Evolutionary conservation across 2,329 filamentous ascomycete species (phyloP).

Genomic region (Nemania bipapillata): DNA sequence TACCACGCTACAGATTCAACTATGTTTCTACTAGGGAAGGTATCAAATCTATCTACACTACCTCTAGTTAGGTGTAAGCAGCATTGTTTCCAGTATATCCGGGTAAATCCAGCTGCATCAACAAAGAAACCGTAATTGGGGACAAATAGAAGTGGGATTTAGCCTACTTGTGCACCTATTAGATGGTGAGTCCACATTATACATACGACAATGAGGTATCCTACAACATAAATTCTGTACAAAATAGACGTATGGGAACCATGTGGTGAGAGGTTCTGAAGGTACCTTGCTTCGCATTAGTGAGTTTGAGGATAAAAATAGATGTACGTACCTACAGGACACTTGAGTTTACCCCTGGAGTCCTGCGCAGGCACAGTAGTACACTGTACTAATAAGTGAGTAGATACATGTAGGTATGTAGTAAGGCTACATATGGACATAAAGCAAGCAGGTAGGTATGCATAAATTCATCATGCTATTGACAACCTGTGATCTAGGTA

Average conservation of each 20-base stretch:
- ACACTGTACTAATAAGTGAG: not conserved
- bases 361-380: not conserved
- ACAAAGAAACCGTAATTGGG: not conserved
- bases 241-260: too few species aligned
- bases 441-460: too few species aligned
- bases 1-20: not conserved
- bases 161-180: too few species aligned
- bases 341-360: not conserved
- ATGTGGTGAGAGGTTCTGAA: too few species aligned
- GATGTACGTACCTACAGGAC: too few species aligned
- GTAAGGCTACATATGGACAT: too few species aligned
- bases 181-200: too few species aligned
- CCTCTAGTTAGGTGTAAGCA: not conserved
- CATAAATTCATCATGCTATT: too few species aligned
- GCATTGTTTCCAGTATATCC: not conserved
- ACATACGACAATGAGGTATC: too few species aligned
- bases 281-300: not conserved
- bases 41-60: not conserved
- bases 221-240: too few species aligned
- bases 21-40: not conserved
- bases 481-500: too few species aligned
- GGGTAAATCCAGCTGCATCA: not conserved
- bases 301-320: slow-evolving; percentile 1
- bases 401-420: not conserved
- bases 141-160: not conserved